Base-by-base conservation (phyloP, 495 filamentous ascomycete genomes). In the Podospora tetraspora region DNA sequence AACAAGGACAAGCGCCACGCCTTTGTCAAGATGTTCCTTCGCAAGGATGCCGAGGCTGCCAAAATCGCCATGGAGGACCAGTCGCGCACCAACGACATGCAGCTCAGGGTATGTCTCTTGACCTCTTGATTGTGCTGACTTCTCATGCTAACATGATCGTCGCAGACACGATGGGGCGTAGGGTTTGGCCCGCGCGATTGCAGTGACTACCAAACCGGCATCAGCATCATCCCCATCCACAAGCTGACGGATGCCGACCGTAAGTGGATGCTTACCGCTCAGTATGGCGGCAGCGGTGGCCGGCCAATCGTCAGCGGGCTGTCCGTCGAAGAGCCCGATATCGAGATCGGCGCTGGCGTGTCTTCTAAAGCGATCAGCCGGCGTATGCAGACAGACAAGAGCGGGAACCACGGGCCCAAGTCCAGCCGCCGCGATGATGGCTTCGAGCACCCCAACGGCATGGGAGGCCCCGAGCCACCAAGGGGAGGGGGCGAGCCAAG, bases 141-240 rank as follows among this genome's bases (percentile, higher is more conserved):
- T 21, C 10, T 22, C 21, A 70, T 37, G 29, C 76, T 77, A 70
- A 77, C 72, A 43, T 11, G 58, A 74, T 65, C 34, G 32, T 24
- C 52, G 68, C 69, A 96, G 89, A 97, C 94, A 29, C 88, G 93
- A 62, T 99, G 95, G 95, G 95, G 95, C 70, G 96, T 99, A 43
- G 95, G 95, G 4, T 99, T 96, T 73, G 95, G 95, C 2, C 96
- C 95, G 19, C 91, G 96, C 69, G 96, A 99, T 75, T 99, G 95
- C 83, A 94, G 91, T 76, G 93, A 99, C 77, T 99, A 98, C 78
- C 86, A 89, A 65, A 94, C 88, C 13, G 95, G 95, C 34, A 86
- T 97, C 78, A 97, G 94, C 77, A 79, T 98, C 29, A 97, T 99
- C 68, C 95, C 95, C 2, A 92, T 98, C 74, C 85, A 89, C 69